A percentile compares a stretch with the other conserved stretches of the same genome.
Conservation (phyloP, 108 stramenopile genomes). For the Cyclotella sp. region DNA sequence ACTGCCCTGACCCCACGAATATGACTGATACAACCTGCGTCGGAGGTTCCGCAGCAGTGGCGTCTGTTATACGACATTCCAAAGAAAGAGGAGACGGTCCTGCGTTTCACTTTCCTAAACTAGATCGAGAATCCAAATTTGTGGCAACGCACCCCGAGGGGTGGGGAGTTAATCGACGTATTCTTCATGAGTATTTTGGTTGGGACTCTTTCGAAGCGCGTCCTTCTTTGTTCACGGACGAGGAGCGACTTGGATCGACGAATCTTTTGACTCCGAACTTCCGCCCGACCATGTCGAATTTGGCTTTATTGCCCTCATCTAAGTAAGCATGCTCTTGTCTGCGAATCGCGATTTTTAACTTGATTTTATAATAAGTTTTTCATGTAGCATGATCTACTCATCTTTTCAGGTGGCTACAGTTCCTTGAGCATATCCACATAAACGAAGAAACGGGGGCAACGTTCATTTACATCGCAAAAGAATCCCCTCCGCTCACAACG, state of each 20-base stretch:
- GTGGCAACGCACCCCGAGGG: conserved; percentile 7
- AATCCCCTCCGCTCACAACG: not conserved
- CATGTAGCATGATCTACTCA: not conserved
- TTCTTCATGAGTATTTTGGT: not conserved
- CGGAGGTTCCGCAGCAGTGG: not conserved
- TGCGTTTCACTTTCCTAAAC: not conserved
- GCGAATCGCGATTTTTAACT: not conserved
- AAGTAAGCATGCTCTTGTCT: not conserved
- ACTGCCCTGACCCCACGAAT: not conserved
- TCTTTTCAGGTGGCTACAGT: not conserved
- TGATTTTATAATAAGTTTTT: not conserved
- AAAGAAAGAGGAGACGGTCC: not conserved
- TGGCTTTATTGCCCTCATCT: not conserved
- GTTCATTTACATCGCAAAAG: not conserved
- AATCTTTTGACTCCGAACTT: not conserved
- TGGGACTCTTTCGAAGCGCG: not conserved
- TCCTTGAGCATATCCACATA: not conserved
- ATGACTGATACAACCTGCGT: not conserved
- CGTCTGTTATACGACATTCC: not conserved
- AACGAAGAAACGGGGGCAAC: not conserved
- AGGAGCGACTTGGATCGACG: not conserved
- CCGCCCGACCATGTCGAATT: not conserved
- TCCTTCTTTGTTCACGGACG: not conserved
- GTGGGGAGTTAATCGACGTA: not conserved
- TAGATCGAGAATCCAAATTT: conserved; percentile 3